phyloP scores from a whole-genome alignment of 2,329 filamentous ascomycete genomes.

The Penicillium frequentans region DNA sequence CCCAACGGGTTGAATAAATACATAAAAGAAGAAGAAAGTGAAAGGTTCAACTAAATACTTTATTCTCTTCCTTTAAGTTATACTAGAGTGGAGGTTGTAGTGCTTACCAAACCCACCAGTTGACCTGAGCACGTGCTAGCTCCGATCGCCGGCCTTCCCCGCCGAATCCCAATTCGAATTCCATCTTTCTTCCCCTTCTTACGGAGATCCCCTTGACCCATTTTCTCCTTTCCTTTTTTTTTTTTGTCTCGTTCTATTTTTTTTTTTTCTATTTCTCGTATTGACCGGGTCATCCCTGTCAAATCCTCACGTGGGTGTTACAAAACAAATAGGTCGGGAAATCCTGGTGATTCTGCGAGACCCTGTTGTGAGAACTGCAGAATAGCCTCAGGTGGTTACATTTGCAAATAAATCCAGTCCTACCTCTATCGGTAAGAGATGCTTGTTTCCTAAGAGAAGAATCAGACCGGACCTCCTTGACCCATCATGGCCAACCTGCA shows the following conservation, averaged over 20 bases:
- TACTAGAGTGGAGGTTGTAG: no score
- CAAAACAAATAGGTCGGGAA: conserved; percentile 14
- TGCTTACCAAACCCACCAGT: neutral
- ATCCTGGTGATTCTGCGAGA: conserved; percentile 17
- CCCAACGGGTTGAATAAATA: neutral
- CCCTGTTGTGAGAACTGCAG: conserved; percentile 12
- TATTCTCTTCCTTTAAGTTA: no score
- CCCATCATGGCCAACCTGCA: neutral
- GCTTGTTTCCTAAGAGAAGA: neutral
- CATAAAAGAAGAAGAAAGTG: neutral
- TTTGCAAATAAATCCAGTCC: neutral
- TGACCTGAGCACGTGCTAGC: conserved; percentile 26
- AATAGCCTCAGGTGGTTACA: conserved; percentile 2
- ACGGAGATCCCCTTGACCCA: conserved; percentile 5
- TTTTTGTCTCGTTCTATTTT: neutral
- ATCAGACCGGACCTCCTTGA: neutral
- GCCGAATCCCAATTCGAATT: conserved; percentile 15
- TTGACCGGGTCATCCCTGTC: neutral
- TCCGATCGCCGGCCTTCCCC: conserved; percentile 30
- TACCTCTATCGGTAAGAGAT: neutral
- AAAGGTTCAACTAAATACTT: no score
- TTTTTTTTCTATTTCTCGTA: neutral
- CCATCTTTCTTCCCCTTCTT: conserved; percentile 7
- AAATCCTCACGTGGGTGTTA: conserved; percentile 6
- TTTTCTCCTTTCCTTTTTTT: conserved; percentile 3